Evolutionary conservation across 768 basidiomycete genomes (phyloP).

Genomic region (Suillus fuscotomentosus): DNA sequence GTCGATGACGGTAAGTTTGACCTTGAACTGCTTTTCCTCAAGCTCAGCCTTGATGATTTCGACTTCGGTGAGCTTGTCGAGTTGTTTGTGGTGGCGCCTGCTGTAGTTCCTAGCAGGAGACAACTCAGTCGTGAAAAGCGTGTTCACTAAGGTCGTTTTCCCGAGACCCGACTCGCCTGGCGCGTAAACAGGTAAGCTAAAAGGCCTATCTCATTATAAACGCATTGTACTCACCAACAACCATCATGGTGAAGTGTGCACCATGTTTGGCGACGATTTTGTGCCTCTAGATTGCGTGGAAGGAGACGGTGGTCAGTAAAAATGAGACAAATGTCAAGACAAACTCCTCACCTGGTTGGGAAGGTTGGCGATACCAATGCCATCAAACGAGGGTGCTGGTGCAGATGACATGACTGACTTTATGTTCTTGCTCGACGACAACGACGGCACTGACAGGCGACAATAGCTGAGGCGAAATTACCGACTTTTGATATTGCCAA

Average conservation of each 20-base stretch:
- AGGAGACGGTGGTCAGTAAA: slow-evolving; percentile 6
- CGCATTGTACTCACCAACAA: slow-evolving; percentile 63
- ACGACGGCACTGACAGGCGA: slow-evolving; percentile 3
- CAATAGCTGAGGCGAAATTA: slow-evolving; percentile 15
- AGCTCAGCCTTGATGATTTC: slow-evolving; percentile 99
- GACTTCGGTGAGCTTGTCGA: slow-evolving; percentile 98
- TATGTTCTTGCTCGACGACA: slow-evolving; percentile 15
- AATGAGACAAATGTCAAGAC: slow-evolving; percentile 10
- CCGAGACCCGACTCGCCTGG: slow-evolving; percentile 95
- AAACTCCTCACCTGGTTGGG: slow-evolving; percentile 83
- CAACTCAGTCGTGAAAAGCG: slow-evolving; percentile 96
- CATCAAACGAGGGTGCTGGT: slow-evolving; percentile 49
- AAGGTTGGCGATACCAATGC: slow-evolving; percentile 94
- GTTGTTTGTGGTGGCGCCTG: slow-evolving; percentile 88
- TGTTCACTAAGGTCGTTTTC: slow-evolving; percentile 98
- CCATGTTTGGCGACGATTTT: slow-evolving; percentile 98
- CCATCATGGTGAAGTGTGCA: slow-evolving; percentile 99
- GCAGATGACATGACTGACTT: slow-evolving; percentile 23
- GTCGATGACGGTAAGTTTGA: slow-evolving; percentile 98
- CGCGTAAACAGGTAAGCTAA: background rate
- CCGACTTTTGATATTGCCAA: slow-evolving; percentile 20
- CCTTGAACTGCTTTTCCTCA: slow-evolving; percentile 98
- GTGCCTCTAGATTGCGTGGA: slow-evolving; percentile 67
- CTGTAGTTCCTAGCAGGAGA: slow-evolving; percentile 89
- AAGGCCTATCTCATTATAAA: background rate